Conservation (phyloP, 2,329 filamentous ascomycete genomes). For the Mycocentrospora acerina region DNA sequence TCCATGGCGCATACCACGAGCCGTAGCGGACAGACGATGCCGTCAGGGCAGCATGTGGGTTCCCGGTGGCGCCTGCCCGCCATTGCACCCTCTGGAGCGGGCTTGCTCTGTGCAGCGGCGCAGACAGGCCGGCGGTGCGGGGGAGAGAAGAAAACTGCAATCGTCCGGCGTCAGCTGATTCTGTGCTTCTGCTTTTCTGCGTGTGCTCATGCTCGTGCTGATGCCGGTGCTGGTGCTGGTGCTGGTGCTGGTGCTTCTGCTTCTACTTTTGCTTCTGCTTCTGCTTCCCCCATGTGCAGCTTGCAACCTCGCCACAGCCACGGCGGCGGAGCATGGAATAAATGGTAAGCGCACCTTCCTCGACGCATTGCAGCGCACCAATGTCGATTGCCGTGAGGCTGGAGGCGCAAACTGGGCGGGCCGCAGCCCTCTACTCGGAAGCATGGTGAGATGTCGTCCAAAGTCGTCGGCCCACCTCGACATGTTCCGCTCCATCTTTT, state of each 20-base stretch:
- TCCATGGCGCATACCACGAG: constrained; percentile 41
- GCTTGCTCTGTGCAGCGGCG: constrained; percentile 25
- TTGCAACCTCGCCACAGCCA: constrained; percentile 1
- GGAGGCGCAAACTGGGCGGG: constrained; percentile 31
- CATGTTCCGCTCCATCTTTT: constrained; percentile 29
- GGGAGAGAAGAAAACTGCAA: constrained; percentile 39
- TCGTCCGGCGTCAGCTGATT: too few species aligned
- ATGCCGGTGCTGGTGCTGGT: too few species aligned
- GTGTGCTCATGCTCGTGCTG: too few species aligned
- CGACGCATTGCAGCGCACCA: constrained; percentile 22
- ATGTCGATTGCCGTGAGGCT: constrained; percentile 23
- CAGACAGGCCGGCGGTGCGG: constrained; percentile 19
- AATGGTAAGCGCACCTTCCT: constrained; percentile 35
- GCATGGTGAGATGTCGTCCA: constrained; percentile 44
- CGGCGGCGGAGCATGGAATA: constrained; percentile 1
- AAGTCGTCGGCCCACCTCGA: constrained; percentile 15
- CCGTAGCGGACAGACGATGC: constrained; percentile 30
- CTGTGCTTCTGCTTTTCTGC: too few species aligned
- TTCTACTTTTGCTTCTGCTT: too few species aligned
- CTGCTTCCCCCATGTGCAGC: too few species aligned
- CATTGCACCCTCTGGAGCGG: constrained; percentile 27
- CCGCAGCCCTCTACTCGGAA: constrained; percentile 51
- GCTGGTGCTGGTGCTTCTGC: too few species aligned
- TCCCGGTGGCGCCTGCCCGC: constrained; percentile 24
- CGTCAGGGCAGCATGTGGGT: constrained; percentile 18